Evolutionary conservation across 176 grass and related monocot genomes (phyloP).

Genomic region (Aegilops speltoides): DNA sequence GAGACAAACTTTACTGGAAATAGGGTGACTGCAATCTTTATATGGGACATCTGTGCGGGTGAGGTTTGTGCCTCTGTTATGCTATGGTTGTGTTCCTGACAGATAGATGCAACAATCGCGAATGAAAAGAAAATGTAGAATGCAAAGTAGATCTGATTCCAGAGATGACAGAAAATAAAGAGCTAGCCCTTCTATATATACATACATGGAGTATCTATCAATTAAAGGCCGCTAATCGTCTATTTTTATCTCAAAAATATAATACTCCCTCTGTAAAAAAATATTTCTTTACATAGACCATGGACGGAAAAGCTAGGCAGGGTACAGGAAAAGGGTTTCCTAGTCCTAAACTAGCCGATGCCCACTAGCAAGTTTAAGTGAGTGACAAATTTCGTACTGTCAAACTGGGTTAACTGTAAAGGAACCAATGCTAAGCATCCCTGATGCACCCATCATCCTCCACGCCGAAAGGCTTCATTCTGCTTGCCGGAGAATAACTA

Average conservation of each 20-base stretch:
- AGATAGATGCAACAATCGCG: background rate
- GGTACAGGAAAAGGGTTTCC: background rate
- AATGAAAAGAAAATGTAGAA: background rate
- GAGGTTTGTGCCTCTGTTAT: background rate
- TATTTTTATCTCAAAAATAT: background rate
- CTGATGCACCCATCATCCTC: background rate
- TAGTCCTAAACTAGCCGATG: background rate
- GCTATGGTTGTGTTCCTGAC: background rate
- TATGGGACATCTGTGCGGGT: background rate
- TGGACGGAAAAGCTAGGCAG: background rate
- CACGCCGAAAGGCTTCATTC: constrained; percentile 22
- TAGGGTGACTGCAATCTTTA: background rate
- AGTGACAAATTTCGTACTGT: background rate
- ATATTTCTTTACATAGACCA: no score
- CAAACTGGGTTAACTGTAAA: constrained; percentile 11
- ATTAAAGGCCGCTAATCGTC: background rate
- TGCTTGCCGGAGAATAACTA: background rate
- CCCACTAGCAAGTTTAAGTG: background rate
- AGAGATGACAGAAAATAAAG: background rate
- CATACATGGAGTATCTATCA: background rate
- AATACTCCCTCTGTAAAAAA: no score
- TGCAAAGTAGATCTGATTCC: constrained; percentile 18
- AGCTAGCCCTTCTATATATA: background rate
- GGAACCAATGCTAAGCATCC: background rate
- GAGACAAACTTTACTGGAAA: background rate